A percentile compares a stretch with the other conserved stretches of the same genome.
These are phyloP conservation scores for Dendrocalamus sinicus DNA, from an alignment of 176 grass and related monocot genomes.

Conservation along the genomic window DNA sequence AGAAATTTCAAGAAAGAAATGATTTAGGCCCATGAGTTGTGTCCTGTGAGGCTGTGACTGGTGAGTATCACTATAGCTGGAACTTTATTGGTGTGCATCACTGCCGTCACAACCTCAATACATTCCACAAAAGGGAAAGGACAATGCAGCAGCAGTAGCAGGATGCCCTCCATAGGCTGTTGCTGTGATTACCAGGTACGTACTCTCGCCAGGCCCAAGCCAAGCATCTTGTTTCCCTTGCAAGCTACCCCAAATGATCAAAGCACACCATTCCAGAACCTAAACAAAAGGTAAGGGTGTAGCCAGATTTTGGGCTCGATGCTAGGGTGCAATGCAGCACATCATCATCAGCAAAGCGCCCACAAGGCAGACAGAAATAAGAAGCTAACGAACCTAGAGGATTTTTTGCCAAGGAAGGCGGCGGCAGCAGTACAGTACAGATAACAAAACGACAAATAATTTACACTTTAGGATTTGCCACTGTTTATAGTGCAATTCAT, in stretches of 20 bases:
- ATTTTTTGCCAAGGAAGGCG: slow-evolving; percentile 20
- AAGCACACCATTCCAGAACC: slow-evolving; percentile 18
- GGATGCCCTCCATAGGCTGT: background rate
- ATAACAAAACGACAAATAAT: background rate
- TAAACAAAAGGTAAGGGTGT: background rate
- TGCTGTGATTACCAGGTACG: slow-evolving; percentile 36
- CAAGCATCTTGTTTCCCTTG: slow-evolving; percentile 48
- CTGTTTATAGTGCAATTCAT: too few species aligned
- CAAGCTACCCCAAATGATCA: slow-evolving; percentile 50
- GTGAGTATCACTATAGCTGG: background rate
- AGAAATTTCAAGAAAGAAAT: background rate
- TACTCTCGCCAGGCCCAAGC: background rate
- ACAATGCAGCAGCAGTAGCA: background rate
- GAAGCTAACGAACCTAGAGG: slow-evolving; percentile 33
- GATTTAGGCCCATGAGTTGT: too few species aligned
- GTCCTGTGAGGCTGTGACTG: background rate
- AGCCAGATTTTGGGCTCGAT: slow-evolving; percentile 12
- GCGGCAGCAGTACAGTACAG: slow-evolving; percentile 17
- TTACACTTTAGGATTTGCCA: too few species aligned
- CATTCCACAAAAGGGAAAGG: slow-evolving; percentile 30
- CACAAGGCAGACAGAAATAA: slow-evolving; percentile 32
- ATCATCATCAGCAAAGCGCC: background rate
- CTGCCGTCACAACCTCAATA: slow-evolving; percentile 17
- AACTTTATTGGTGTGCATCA: background rate
- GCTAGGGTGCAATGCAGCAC: slow-evolving; percentile 14